phyloP scores from a whole-genome alignment of 345 rosid genomes.

The Cardamine chenopodiifolia region DNA sequence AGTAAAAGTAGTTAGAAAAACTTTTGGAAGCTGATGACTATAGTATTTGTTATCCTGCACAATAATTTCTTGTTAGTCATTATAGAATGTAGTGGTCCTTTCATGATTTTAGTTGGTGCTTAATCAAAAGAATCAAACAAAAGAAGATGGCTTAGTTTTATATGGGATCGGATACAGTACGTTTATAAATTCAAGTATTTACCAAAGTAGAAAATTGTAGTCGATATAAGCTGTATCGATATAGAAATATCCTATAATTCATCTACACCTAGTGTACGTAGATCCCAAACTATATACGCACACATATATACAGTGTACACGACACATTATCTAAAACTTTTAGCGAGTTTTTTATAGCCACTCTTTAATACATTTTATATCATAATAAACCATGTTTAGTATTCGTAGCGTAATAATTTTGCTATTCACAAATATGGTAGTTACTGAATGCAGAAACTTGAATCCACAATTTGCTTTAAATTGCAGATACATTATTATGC shows the following conservation, averaged over 20 bases:
- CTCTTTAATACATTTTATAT: not conserved
- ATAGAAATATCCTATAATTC: not conserved
- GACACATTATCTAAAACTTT: not conserved
- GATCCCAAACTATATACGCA: not conserved
- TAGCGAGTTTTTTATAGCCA: not conserved
- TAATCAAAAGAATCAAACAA: constrained; percentile 14
- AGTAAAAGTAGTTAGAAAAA: not conserved
- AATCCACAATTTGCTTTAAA: constrained; percentile 1
- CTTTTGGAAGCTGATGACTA: not conserved
- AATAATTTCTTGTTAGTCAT: not conserved
- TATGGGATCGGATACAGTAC: not conserved
- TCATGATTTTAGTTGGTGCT: not conserved
- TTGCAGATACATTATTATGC: not conserved
- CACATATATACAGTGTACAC: not conserved
- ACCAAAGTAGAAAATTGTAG: not conserved
- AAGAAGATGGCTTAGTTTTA: not conserved
- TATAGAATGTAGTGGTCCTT: not conserved
- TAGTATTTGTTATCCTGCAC: not conserved
- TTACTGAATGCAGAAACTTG: not conserved
- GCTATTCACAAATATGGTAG: constrained; percentile 1
- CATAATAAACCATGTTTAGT: not conserved
- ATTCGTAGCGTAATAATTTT: not conserved
- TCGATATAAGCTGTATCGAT: not conserved
- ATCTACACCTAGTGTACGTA: not conserved
- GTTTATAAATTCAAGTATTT: not conserved